Percentiles rank a stretch among this genome's conserved stretches.
These are phyloP conservation scores for Trichoderma koningii DNA, from an alignment of 2,329 filamentous ascomycete species.

Conservation along the genomic window DNA sequence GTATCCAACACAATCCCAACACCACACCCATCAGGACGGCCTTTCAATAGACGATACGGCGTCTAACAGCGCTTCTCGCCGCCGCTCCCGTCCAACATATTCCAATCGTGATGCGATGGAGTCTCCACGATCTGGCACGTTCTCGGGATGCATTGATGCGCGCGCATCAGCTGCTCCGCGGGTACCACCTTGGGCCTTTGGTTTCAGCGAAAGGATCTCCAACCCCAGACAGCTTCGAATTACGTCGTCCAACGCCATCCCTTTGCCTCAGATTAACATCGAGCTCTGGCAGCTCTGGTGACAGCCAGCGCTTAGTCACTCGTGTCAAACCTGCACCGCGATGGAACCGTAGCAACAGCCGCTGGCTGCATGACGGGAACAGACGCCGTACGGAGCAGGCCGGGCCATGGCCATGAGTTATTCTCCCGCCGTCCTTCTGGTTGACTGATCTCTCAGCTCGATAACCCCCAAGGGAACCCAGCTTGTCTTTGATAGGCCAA, in stretches of 20 bases:
- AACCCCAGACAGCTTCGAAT: conserved; percentile 5
- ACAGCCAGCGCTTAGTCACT: conserved; percentile 24
- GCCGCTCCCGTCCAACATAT: conserved; percentile 1
- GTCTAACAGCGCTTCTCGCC: conserved; percentile 3
- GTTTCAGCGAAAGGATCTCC: neutral
- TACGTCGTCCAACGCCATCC: conserved; percentile 6
- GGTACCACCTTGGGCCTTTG: neutral
- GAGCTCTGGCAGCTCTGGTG: conserved; percentile 9
- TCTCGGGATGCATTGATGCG: conserved; percentile 13
- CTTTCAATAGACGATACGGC: neutral
- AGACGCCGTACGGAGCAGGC: conserved; percentile 10
- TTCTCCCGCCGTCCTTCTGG: neutral
- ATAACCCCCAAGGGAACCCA: conserved; percentile 2
- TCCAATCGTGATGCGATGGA: conserved; percentile 9
- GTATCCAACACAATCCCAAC: neutral
- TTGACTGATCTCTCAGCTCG: neutral
- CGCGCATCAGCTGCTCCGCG: conserved; percentile 10
- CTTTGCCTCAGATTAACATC: neutral
- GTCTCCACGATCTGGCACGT: conserved; percentile 16
- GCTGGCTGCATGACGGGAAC: conserved; percentile 22
- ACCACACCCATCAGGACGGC: neutral
- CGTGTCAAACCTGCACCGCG: conserved; percentile 5
- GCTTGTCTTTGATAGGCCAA: conserved; percentile 1
- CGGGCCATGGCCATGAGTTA: neutral
- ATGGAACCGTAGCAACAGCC: conserved; percentile 25